phyloP scores from a whole-genome alignment of 2,329 filamentous ascomycete genomes.

The Trichothecium roseum region DNA sequence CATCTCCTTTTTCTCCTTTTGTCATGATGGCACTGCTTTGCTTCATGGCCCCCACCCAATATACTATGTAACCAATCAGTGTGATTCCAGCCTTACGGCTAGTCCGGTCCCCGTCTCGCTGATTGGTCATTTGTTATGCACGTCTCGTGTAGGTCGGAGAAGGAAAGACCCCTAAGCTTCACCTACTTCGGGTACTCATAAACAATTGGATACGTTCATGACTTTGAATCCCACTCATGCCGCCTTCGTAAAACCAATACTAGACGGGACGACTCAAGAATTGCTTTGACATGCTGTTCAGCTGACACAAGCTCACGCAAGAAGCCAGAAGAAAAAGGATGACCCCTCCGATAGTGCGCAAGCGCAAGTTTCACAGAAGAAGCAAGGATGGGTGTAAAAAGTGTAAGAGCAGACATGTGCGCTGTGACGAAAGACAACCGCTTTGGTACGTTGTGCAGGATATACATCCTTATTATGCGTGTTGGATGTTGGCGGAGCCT shows the following conservation, averaged over 20 bases:
- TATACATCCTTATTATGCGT: conserved; percentile 9
- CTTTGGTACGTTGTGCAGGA: conserved; percentile 27
- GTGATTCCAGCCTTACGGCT: too few relatives aligned
- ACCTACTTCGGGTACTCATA: too few relatives aligned
- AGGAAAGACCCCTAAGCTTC: neutral
- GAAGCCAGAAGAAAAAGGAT: too few relatives aligned
- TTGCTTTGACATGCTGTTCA: conserved; percentile 3
- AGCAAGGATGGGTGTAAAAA: conserved; percentile 25
- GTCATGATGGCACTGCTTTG: too few relatives aligned
- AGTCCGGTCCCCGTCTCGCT: neutral
- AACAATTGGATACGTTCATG: neutral
- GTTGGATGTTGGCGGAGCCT: conserved; percentile 6
- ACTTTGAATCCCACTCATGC: neutral
- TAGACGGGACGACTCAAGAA: neutral
- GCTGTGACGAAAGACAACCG: conserved; percentile 33
- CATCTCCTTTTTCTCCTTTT: too few relatives aligned
- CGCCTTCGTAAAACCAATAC: neutral
- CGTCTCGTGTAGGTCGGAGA: conserved; percentile 10
- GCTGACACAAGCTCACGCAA: conserved; percentile 6
- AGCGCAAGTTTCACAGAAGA: conserved; percentile 25
- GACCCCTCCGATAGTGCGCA: conserved; percentile 23
- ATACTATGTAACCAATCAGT: too few relatives aligned
- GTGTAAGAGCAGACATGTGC: conserved; percentile 31
- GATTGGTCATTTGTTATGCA: conserved; percentile 10
- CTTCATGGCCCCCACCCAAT: too few relatives aligned